These are phyloP conservation scores for Fusarium sp. DNA, from an alignment of 2,329 filamentous ascomycete genomes.

Conservation along the genomic window DNA sequence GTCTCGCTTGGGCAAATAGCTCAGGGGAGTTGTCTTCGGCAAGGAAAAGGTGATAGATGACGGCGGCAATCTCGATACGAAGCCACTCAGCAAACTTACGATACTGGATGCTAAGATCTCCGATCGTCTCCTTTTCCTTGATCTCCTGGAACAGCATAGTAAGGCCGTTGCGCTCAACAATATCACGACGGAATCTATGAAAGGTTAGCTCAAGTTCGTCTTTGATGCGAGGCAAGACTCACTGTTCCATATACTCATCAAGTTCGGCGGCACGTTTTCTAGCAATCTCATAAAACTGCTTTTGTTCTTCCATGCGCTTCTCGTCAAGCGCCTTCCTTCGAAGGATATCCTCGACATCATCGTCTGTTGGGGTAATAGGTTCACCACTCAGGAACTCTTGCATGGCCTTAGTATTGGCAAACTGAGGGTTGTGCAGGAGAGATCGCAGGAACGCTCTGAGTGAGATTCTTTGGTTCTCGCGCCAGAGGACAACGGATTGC, in stretches of 20 bases:
- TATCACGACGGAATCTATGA: slow-evolving; percentile 71
- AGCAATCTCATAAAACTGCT: slow-evolving; percentile 94
- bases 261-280: slow-evolving; percentile 89
- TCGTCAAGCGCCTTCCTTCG: slow-evolving; percentile 85
- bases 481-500: slow-evolving; percentile 73
- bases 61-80: slow-evolving; percentile 95
- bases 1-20: slow-evolving; percentile 91
- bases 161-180: slow-evolving; percentile 80
- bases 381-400: slow-evolving; percentile 81
- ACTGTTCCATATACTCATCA: slow-evolving; percentile 98
- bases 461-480: slow-evolving; percentile 92
- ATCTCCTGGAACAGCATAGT: slow-evolving; percentile 95
- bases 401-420: slow-evolving; percentile 85
- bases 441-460: slow-evolving; percentile 90
- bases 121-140: slow-evolving; percentile 86
- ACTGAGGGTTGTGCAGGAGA: slow-evolving; percentile 83
- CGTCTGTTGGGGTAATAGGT: slow-evolving; percentile 80
- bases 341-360: slow-evolving; percentile 84
- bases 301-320: slow-evolving; percentile 90
- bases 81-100: slow-evolving; percentile 99
- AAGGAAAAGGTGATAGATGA: slow-evolving; percentile 95
- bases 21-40: slow-evolving; percentile 98
- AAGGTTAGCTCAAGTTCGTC: slow-evolving; percentile 32
- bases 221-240: slow-evolving; percentile 46
- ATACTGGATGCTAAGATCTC: slow-evolving; percentile 92